Base-by-base conservation (phyloP, 306 rosid species). In the Notholithocarpus densiflorus region DNA sequence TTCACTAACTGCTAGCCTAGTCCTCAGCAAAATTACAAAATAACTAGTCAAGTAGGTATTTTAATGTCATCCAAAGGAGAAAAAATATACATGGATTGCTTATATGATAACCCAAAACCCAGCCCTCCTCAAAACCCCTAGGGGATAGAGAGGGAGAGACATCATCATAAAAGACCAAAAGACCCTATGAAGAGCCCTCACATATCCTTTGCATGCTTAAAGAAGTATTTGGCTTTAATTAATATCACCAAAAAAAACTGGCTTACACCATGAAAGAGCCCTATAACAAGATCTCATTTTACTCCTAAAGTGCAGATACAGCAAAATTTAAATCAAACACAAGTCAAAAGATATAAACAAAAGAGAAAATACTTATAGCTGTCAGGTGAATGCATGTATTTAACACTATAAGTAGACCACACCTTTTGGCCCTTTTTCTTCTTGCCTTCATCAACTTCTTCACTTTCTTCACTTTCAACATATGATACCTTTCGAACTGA, bases 381-480 rank as follows among this genome's bases (percentile, higher is more conserved):
- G 77, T 72, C 29, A 68, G 19, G 43, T 72, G 53, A 56, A 48
- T n/a, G 68, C 71, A 56, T 43, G 37, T 56, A 61, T 23, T 37
- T 68, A 64, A 75, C 17, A 53, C 43, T n/a, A 77, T 4, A 75
- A 64, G 59, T 59, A 82, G 76, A 76, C 52, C 40, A 84, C 83
- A 96, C 99, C 93, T 93, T 96, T 65, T 86, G 98, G 27, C 88
- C 68, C 87, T 90, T 93, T 72, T 92, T 96, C 93, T 94, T 95
- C 85, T 89, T 95, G 82, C 92, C 93, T 82, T 93, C 99, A 76
- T 93, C 99, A 60, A 76, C 84, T 51, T 90, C 99, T 78, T 96
- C 99, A 84, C 98, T 93, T 87, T 81, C 99, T 55, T 96, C 99
- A 85, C 99, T 96, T 88, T 96, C 99, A 88, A 88, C 96, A 87